Conservation (phyloP, 169 alveolate genomes). For the Eimeria maxima region DNA sequence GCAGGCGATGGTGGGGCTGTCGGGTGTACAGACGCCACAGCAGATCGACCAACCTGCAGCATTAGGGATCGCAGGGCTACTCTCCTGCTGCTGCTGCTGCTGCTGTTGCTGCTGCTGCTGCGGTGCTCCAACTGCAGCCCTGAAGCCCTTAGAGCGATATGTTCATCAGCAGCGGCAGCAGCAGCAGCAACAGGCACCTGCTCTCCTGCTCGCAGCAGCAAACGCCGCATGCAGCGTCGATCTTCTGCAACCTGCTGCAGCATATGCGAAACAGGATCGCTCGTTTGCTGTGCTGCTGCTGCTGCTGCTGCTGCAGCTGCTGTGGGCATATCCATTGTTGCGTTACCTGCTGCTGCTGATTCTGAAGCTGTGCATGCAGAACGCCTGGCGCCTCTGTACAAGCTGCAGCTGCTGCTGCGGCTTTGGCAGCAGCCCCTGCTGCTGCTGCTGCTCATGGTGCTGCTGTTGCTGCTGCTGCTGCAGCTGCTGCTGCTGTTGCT, state of each 20-base stretch:
- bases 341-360: slow-evolving; percentile 11
- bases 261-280: slow-evolving; percentile 6
- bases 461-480: slow-evolving; percentile 51
- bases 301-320: slow-evolving; percentile 62
- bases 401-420: slow-evolving; percentile 22
- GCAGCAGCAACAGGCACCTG: slow-evolving; percentile 56
- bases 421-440: not conserved
- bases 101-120: slow-evolving; percentile 44
- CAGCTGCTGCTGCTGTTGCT: slow-evolving; percentile 43
- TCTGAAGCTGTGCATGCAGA: not conserved
- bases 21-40: slow-evolving; percentile 46
- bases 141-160: slow-evolving; percentile 25
- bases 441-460: slow-evolving; percentile 25
- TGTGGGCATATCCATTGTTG: not conserved
- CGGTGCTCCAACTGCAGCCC: slow-evolving; percentile 68
- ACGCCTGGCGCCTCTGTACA: not conserved
- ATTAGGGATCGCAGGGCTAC: not conserved
- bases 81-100: slow-evolving; percentile 60
- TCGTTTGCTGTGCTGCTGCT: slow-evolving; percentile 28
- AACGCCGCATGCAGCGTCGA: slow-evolving; percentile 23
- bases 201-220: slow-evolving; percentile 61
- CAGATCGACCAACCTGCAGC: slow-evolving; percentile 47
- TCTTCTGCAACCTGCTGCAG: slow-evolving; percentile 48
- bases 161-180: slow-evolving; percentile 37
- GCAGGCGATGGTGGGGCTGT: slow-evolving; percentile 18